Base-by-base conservation (phyloP, 2,329 filamentous ascomycete genomes). In the Cytospora piceicola region DNA sequence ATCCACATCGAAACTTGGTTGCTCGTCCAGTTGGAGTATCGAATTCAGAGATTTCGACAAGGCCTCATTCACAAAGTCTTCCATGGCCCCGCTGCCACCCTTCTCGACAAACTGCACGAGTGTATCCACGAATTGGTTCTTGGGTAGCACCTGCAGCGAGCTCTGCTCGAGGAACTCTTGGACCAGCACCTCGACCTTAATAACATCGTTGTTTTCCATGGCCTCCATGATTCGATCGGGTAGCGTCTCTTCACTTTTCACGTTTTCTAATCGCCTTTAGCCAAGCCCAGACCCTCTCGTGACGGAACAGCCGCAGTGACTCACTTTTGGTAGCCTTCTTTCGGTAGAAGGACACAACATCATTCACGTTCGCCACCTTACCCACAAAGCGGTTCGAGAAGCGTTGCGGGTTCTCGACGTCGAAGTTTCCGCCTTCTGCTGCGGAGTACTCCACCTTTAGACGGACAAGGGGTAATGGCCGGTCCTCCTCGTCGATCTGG, bases 21-120 rank as follows among this genome's bases (percentile, higher is more conserved):
- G 87, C 0, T 90, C 87, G 7, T 88, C 85, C 4, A 92, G 78
- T 0, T 83, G 80, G 39, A 94, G 80, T 72, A 94, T 82, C 68
- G 90, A 85, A 70, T 88, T 88, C 22, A 94, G 85, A 72, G 93
- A 90, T 27, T 84, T 87, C 2, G 86, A 83, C 2, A 94, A 79
- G 17, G 89, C 90, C 36, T 93, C 89, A 27, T 85, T 86, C 12
- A 94, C 89, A 71, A 94, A 94, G 53, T 88, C 81, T 73, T 94
- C 88, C 88, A 98, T 93, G 3, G 93, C 93, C 72, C 95, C 89
- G 74, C 94, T 96, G 79, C 99, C 95, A 70, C 97, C 93, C 71
- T 98, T 98, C 75, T 94, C 89, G 30, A 99, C 93, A 72, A 95
- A 99, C 68, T 96, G 91, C 56, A 89, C 90, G 6, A 99, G 93